Evolutionary conservation across 164 flowering plant genomes (phyloP).

Genomic region (Protea cynaroides): DNA sequence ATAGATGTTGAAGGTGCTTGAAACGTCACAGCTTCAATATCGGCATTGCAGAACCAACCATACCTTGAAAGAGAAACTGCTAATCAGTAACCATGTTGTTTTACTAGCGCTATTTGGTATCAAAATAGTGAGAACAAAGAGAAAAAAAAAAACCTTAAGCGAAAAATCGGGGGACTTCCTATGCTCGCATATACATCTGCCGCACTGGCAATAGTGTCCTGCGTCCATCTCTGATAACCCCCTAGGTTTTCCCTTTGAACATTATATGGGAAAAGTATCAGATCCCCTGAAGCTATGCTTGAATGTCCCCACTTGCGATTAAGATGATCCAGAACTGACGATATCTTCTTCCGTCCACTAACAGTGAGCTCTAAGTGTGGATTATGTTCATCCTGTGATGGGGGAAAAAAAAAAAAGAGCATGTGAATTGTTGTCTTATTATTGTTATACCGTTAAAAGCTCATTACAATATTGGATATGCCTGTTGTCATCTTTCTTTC

Average conservation of each 20-base stretch:
- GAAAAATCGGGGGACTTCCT: slow-evolving; percentile 80
- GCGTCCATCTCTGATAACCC: slow-evolving; percentile 63
- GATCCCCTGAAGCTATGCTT: slow-evolving; percentile 59
- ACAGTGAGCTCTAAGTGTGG: slow-evolving; percentile 94
- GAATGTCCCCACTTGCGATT: slow-evolving; percentile 92
- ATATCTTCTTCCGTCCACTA: slow-evolving; percentile 84
- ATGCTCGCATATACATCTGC: slow-evolving; percentile 66
- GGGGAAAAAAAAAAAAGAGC: not conserved
- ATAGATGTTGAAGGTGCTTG: slow-evolving; percentile 22
- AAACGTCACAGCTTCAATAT: slow-evolving; percentile 23
- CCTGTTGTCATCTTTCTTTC: not conserved
- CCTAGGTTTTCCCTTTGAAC: slow-evolving; percentile 48
- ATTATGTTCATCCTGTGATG: slow-evolving; percentile 76
- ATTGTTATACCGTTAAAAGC: not conserved
- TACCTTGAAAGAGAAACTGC: slow-evolving; percentile 50
- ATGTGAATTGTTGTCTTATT: not conserved
- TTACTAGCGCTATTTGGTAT: not conserved
- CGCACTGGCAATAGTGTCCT: slow-evolving; percentile 65
- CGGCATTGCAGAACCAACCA: slow-evolving; percentile 71
- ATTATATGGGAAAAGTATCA: slow-evolving; percentile 73
- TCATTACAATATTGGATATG: not conserved
- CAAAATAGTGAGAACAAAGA: not conserved
- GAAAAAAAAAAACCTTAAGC: slow-evolving; percentile 58
- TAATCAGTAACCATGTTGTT: slow-evolving; percentile 1
- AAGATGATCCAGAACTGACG: slow-evolving; percentile 93